A percentile compares a stretch with the other conserved stretches of the same genome.
Conservation (phyloP, 805 yeast species). For the Jamesozyma jinghongensis region DNA sequence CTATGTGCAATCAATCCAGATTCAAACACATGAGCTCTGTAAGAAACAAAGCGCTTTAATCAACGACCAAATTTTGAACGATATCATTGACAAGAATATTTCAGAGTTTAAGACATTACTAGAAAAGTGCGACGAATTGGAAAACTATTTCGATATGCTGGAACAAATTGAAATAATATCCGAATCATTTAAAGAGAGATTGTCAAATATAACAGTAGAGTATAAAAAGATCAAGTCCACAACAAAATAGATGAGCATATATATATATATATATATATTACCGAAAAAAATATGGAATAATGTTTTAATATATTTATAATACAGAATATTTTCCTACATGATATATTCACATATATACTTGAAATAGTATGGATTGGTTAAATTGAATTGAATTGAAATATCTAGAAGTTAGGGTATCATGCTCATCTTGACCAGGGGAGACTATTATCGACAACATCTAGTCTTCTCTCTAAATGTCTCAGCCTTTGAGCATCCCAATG, state of each 20-base stretch:
- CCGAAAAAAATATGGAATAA: background rate
- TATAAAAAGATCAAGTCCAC: constrained; percentile 10
- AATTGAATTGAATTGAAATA: background rate
- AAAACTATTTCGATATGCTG: constrained; percentile 43
- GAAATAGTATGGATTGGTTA: too few relatives aligned
- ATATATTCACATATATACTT: background rate
- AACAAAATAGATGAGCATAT: background rate
- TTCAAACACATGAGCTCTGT: constrained; percentile 31
- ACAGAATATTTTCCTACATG: background rate
- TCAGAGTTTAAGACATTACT: constrained; percentile 34
- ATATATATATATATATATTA: background rate
- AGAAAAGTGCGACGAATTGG: constrained; percentile 40
- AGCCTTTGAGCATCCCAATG: constrained; percentile 23
- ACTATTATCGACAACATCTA: constrained; percentile 6
- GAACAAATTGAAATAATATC: constrained; percentile 40
- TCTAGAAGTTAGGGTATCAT: background rate
- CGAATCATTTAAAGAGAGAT: constrained; percentile 32
- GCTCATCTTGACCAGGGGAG: background rate
- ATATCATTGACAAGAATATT: constrained; percentile 35
- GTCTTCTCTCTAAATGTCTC: constrained; percentile 21
- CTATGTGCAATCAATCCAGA: constrained; percentile 40
- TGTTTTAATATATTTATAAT: background rate
- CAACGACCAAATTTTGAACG: constrained; percentile 18
- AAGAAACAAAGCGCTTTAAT: constrained; percentile 20
- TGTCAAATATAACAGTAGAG: constrained; percentile 26